These are phyloP conservation scores for Astrephomene gubernaculifera DNA, from an alignment of 139 green algal species.

Conservation along the genomic window DNA sequence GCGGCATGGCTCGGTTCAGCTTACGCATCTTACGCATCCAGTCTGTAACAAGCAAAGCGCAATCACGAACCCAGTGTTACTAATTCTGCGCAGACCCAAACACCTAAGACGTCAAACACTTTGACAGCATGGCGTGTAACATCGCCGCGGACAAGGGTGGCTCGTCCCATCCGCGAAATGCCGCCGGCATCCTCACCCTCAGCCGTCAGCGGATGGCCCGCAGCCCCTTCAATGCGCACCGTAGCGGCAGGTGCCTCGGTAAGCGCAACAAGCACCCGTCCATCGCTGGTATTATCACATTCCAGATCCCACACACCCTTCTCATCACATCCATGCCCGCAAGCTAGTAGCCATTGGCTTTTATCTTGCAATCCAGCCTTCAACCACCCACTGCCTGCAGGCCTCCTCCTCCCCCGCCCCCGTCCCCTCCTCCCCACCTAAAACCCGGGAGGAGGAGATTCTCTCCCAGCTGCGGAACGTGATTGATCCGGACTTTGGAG, in stretches of 20 bases:
- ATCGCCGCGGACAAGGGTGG: neutral
- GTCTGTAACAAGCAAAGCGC: neutral
- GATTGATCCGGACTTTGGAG: slow-evolving; percentile 98
- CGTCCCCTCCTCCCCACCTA: neutral
- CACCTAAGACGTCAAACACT: neutral
- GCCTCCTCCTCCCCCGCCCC: neutral
- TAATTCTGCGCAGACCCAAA: neutral
- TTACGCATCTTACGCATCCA: neutral
- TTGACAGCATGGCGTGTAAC: neutral
- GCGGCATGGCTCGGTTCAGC: too few relatives aligned
- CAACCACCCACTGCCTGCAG: neutral
- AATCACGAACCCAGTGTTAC: neutral
- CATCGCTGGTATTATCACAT: neutral
- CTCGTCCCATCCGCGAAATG: neutral
- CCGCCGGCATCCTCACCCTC: too few relatives aligned
- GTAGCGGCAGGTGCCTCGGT: neutral
- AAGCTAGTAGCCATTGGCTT: neutral
- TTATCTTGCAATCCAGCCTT: neutral
- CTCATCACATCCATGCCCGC: neutral
- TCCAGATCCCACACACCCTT: neutral
- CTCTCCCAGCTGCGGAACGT: slow-evolving; percentile 85
- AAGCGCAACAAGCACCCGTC: neutral
- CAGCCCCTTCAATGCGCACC: neutral
- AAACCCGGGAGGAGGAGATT: slow-evolving; percentile 74
- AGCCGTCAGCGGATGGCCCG: too few relatives aligned